Evolutionary conservation across 2,329 filamentous ascomycete species (phyloP), one percentile per base, ranked within the genome.

Genomic region (Ceratocystis cacaofunesta): DNA sequence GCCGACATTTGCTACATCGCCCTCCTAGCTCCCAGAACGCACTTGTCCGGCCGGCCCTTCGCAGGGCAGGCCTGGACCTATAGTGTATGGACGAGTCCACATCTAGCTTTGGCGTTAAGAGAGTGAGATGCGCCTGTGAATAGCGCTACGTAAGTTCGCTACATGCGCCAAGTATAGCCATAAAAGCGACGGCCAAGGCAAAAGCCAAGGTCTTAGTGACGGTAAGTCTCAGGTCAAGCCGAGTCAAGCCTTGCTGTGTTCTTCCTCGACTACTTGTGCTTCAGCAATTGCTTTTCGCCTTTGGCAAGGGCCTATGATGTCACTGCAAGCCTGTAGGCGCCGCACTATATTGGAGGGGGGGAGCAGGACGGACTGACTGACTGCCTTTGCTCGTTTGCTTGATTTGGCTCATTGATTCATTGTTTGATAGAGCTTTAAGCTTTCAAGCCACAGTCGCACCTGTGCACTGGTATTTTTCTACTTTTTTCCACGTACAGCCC

Each of bases 401-500:
- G 22, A 57, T 57, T 57, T 28, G 50, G 50, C 48, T 25, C 8
- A 12, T 22, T 32, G 22, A 12, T 15, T 15, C 36, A 41, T 15
- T 57, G 25, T 5, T 62, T 32, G 17, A 62, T 8, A 30, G 25
- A 50, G 22, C 44, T 36, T 63, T 63, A 52, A 63, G 61, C 61
- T 63, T 63, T 52, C 44, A 63, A 63, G 61, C 61, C 61, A 63
- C 61, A 63, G 61, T 52, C 10, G 32, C 28, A 63, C 61, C 36
- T 28, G 22, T 28, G 30, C 52, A 32, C 52, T 17, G 28, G 52
- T 28, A 57, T 32, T 30, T 28, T 17, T 17, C 22, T 19, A n/a
- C 48, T 52, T 12, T 25, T 52, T 25, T 52, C 48, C 32, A 17
- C 30, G 22, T 19, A 30, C 50, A 55, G 50, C 50, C 50, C 50